These are phyloP conservation scores for Hamamelis virginiana DNA, from an alignment of 164 flowering plant genomes.

Conservation along the genomic window DNA sequence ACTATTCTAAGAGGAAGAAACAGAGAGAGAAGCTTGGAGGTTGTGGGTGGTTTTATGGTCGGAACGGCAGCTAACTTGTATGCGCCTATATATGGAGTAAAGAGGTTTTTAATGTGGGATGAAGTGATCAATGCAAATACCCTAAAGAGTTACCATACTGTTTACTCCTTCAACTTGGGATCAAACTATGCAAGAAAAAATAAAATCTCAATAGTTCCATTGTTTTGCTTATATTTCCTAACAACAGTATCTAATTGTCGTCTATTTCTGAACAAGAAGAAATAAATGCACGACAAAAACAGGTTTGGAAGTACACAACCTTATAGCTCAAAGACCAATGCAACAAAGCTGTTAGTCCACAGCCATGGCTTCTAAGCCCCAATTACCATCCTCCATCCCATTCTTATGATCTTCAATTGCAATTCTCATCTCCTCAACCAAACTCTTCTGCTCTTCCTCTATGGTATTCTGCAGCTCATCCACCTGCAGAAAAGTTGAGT, in stretches of 20 bases:
- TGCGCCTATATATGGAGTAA: too few species aligned
- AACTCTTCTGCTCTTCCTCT: constrained; percentile 86
- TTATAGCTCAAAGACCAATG: neutral
- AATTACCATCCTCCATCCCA: constrained; percentile 56
- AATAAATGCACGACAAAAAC: constrained; percentile 1
- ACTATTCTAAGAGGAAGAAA: too few species aligned
- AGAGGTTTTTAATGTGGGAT: too few species aligned
- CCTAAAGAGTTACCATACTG: too few species aligned
- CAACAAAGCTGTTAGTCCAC: constrained; percentile 42
- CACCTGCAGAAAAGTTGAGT: constrained; percentile 53
- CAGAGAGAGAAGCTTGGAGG: too few species aligned
- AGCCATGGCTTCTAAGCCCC: constrained; percentile 70
- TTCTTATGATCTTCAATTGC: constrained; percentile 62
- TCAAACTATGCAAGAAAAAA: neutral
- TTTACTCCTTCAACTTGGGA: neutral
- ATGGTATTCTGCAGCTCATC: constrained; percentile 95
- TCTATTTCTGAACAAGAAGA: neutral
- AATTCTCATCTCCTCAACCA: constrained; percentile 78
- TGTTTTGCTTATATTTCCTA: neutral
- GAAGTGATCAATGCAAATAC: too few species aligned
- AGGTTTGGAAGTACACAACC: constrained; percentile 1
- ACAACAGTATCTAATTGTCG: neutral
- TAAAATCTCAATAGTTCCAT: neutral
- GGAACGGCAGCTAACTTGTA: too few species aligned
- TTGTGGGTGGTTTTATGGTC: too few species aligned